Percentiles rank a stretch among this genome's conserved stretches.
These are phyloP conservation scores for Stephanocyclus meneghinianus DNA, from an alignment of 352 stramenopile genomes.

Conservation along the genomic window DNA sequence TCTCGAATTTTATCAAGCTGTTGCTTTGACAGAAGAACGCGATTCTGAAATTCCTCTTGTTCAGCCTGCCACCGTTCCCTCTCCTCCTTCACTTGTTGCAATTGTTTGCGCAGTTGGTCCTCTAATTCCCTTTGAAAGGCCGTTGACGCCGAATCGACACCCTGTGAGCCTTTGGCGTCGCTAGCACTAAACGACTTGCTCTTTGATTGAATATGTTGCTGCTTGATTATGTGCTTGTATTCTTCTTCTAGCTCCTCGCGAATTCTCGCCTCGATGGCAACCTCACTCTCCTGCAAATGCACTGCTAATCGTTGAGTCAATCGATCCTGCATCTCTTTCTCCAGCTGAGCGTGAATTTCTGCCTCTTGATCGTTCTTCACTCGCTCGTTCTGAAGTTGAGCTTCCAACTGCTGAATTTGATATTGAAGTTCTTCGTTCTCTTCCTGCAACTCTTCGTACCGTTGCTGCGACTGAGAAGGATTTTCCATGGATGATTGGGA, in stretches of 20 bases:
- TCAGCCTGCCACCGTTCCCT: constrained; percentile 21
- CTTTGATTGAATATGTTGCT: background rate
- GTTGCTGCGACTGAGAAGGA: background rate
- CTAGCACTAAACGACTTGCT: background rate
- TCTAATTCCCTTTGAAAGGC: constrained; percentile 8
- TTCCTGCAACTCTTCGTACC: background rate
- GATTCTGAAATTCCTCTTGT: constrained; percentile 27
- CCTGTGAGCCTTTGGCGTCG: background rate
- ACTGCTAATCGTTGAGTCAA: constrained; percentile 22
- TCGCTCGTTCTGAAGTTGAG: constrained; percentile 14
- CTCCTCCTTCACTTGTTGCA: constrained; percentile 25
- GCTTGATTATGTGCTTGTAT: constrained; percentile 7
- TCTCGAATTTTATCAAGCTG: constrained; percentile 30
- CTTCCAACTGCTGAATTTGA: constrained; percentile 14
- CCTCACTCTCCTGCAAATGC: constrained; percentile 20
- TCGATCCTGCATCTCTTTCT: constrained; percentile 42
- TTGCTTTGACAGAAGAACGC: constrained; percentile 16
- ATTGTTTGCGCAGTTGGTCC: constrained; percentile 20
- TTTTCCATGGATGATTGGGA: constrained; percentile 10
- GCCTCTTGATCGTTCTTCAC: background rate
- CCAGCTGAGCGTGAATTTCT: constrained; percentile 17
- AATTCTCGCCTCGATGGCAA: constrained; percentile 17
- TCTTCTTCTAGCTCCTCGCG: constrained; percentile 25
- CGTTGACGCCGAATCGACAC: background rate
- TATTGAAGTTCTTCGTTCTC: background rate